These are phyloP conservation scores for Eimeria maxima DNA, from an alignment of 169 alveolate genomes.

Conservation along the genomic window DNA sequence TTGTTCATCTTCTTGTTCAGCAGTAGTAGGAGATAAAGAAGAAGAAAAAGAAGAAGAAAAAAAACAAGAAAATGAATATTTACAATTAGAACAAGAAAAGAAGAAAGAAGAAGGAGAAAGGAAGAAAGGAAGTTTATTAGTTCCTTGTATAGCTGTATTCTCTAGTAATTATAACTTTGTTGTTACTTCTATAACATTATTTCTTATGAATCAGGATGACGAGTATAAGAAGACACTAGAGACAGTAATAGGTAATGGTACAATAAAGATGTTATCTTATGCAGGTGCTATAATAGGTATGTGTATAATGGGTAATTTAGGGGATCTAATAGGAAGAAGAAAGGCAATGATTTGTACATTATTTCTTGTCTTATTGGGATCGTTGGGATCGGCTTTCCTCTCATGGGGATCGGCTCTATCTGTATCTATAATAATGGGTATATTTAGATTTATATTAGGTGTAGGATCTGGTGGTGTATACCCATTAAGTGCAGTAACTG, in stretches of 20 bases:
- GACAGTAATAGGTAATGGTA: conserved; percentile 51
- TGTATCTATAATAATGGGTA: conserved; percentile 38
- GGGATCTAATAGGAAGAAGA: conserved; percentile 62
- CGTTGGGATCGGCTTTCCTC: conserved; percentile 34
- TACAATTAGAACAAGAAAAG: not conserved
- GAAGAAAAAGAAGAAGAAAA: not conserved
- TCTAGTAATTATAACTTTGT: conserved; percentile 79
- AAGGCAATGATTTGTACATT: conserved; percentile 65
- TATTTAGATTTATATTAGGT: conserved; percentile 60
- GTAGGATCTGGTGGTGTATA: conserved; percentile 80
- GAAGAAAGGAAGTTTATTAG: conserved; percentile 33
- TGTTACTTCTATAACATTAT: conserved; percentile 73
- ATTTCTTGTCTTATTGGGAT: conserved; percentile 40
- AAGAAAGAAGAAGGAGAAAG: not conserved
- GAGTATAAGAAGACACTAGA: conserved; percentile 47
- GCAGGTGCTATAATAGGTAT: conserved; percentile 79
- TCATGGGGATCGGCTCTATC: conserved; percentile 69
- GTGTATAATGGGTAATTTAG: conserved; percentile 78
- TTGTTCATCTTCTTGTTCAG: no score
- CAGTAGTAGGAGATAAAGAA: not conserved
- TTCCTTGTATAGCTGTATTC: conserved; percentile 77
- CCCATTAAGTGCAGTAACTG: conserved; percentile 72
- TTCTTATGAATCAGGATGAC: conserved; percentile 70
- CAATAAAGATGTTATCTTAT: conserved; percentile 78
- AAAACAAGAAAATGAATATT: not conserved